phyloP scores from a whole-genome alignment of 768 basidiomycete species.

The Tricholoma terreum region DNA sequence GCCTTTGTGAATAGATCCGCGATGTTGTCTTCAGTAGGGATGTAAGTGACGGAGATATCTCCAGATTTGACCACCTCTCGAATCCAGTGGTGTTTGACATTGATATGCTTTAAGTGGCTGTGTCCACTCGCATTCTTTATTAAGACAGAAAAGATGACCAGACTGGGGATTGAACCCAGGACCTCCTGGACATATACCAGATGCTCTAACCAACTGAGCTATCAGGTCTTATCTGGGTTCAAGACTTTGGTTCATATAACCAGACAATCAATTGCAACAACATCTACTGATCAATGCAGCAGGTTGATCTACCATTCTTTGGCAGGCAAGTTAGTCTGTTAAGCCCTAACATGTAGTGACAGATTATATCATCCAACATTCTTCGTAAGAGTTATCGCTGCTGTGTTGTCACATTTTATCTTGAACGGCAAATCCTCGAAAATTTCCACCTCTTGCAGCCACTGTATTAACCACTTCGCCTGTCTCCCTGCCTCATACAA shows the following conservation, averaged over 20 bases:
- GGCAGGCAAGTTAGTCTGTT: too few species aligned
- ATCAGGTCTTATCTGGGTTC: too few species aligned
- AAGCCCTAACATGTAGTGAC: too few species aligned
- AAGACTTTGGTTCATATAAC: too few species aligned
- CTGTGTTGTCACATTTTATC: constrained; percentile 29
- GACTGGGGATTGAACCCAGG: too few species aligned
- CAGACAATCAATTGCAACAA: too few species aligned
- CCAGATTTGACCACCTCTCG: constrained; percentile 25
- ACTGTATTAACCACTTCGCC: constrained; percentile 4
- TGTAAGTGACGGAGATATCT: constrained; percentile 21
- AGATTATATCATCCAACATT: too few species aligned
- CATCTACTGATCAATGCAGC: too few species aligned
- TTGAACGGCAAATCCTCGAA: constrained; percentile 2
- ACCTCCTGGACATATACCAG: too few species aligned
- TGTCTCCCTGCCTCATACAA: constrained; percentile 17
- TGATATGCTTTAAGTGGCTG: constrained; percentile 35
- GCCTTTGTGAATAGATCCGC: constrained; percentile 40
- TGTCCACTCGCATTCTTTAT: constrained; percentile 32
- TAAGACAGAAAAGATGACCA: too few species aligned
- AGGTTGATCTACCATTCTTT: too few species aligned
- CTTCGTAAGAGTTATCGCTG: constrained; percentile 25
- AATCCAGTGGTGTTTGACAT: constrained; percentile 35
- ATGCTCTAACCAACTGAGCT: too few species aligned
- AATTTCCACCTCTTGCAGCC: constrained; percentile 12
- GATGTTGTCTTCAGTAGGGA: constrained; percentile 27